These are phyloP conservation scores for Apiotrichum brassicae DNA, from an alignment of 1,284 basidiomycete species.

Conservation along the genomic window DNA sequence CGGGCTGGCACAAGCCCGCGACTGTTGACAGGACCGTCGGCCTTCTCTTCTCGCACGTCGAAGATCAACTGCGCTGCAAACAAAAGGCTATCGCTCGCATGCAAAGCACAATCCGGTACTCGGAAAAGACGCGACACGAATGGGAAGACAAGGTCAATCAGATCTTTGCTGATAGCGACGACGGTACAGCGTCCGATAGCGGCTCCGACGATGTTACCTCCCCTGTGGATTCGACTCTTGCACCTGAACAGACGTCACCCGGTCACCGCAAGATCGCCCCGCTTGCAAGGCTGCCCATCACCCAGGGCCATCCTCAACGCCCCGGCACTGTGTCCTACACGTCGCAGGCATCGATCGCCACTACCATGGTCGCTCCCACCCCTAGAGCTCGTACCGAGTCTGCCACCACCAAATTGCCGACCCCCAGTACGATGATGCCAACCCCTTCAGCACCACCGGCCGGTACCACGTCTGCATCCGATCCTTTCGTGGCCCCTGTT, in stretches of 20 bases:
- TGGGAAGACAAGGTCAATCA: slow-evolving; percentile 84
- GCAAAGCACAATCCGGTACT: slow-evolving; percentile 96
- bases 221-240: not conserved
- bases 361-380: not conserved
- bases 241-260: slow-evolving; percentile 27
- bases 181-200: slow-evolving; percentile 42
- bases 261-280: slow-evolving; percentile 39
- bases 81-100: slow-evolving; percentile 91
- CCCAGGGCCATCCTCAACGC: slow-evolving; percentile 38
- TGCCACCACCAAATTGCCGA: not conserved
- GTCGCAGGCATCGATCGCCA: not conserved
- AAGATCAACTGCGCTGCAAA: slow-evolving; percentile 84
- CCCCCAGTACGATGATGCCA: no score
- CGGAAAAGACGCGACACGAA: slow-evolving; percentile 93
- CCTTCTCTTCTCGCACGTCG: slow-evolving; percentile 76
- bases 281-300: slow-evolving; percentile 38
- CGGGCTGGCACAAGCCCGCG: slow-evolving; percentile 73
- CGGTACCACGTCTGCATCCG: no score
- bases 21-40: slow-evolving; percentile 80
- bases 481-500: no score
- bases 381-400: not conserved
- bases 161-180: slow-evolving; percentile 58
- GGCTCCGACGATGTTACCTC: slow-evolving; percentile 26
- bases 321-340: not conserved
- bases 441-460: no score